Percentiles rank a stretch among this genome's conserved stretches.
phyloP scores from a whole-genome alignment of 257 asterid genomes.

The Solanum chmielewskii region DNA sequence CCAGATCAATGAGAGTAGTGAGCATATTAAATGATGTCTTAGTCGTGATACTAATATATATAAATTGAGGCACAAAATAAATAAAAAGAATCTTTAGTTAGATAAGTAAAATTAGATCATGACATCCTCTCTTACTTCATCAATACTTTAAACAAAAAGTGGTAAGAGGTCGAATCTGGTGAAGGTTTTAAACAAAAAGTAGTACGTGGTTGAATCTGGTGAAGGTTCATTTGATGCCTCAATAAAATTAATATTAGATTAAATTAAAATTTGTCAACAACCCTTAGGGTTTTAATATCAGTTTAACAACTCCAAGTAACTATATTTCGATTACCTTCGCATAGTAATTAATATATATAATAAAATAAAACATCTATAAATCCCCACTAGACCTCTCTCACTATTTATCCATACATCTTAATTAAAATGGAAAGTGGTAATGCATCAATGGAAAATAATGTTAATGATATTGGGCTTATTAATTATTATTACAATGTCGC shows the following conservation, averaged over 20 bases:
- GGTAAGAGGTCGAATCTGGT: background rate
- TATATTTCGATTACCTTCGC: conserved; percentile 21
- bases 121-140: background rate
- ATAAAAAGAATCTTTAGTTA: background rate
- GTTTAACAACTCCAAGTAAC: background rate
- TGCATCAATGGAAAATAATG: background rate
- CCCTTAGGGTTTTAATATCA: background rate
- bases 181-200: no score
- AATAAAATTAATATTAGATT: background rate
- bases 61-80: background rate
- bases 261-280: background rate
- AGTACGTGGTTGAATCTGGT: no score
- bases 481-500: background rate
- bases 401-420: background rate
- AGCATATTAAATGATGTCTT: background rate
- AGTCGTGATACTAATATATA: background rate
- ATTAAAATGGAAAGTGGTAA: conserved; percentile 16
- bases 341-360: background rate
- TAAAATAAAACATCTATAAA: conserved; percentile 1
- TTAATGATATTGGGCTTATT: conserved; percentile 22
- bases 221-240: background rate
- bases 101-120: background rate
- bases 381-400: background rate
- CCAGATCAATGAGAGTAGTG: background rate
- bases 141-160: background rate